These are phyloP conservation scores for Nepenthes gracilis DNA, from an alignment of 148 eudicot species.

Conservation along the genomic window DNA sequence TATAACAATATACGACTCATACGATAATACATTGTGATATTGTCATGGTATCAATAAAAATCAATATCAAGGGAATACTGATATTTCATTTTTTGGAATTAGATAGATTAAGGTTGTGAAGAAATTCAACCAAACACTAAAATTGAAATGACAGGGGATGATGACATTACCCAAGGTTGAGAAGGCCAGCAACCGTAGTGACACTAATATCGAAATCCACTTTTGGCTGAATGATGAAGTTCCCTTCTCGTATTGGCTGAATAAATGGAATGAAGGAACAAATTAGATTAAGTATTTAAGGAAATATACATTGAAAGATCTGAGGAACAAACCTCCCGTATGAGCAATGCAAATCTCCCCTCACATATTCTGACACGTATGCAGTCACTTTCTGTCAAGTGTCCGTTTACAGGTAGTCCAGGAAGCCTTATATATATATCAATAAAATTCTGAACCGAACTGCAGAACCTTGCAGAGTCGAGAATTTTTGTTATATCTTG, in stretches of 20 bases:
- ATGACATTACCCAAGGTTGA: constrained; percentile 77
- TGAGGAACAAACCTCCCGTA: constrained; percentile 65
- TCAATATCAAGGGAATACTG: too few species aligned
- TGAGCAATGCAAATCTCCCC: constrained; percentile 92
- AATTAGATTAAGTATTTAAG: neutral
- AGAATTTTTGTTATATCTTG: constrained; percentile 83
- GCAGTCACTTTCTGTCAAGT: constrained; percentile 85
- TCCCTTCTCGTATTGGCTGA: constrained; percentile 95
- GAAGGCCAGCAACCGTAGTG: constrained; percentile 92
- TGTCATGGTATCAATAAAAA: too few species aligned
- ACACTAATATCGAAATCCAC: constrained; percentile 97
- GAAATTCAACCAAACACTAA: neutral
- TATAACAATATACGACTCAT: too few species aligned
- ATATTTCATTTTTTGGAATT: too few species aligned
- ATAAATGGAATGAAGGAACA: constrained; percentile 1
- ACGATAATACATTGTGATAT: too few species aligned
- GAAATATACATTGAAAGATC: neutral
- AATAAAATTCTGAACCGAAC: constrained; percentile 87
- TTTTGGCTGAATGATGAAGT: constrained; percentile 94
- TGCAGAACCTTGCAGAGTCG: constrained; percentile 71
- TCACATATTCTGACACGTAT: constrained; percentile 95
- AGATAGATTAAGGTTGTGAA: too few species aligned
- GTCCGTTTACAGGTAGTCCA: constrained; percentile 79
- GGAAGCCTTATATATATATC: constrained; percentile 82
- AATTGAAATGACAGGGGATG: neutral